Evolutionary conservation across 371 early-diverging fungal genomes (phyloP).

Genomic region (Funneliformis caledonium): DNA sequence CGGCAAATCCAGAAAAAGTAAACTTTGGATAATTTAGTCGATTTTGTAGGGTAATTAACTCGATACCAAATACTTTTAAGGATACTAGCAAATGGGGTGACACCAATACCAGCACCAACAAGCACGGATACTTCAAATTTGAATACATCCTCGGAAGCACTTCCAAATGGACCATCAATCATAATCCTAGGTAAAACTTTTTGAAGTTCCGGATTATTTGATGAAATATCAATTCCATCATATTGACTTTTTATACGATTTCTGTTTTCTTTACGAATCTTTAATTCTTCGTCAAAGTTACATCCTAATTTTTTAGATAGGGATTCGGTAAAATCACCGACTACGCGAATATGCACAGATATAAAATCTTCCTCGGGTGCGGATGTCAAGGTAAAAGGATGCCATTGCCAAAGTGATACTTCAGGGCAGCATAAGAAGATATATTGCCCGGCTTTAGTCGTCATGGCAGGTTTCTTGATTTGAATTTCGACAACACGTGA

Average conservation of each 20-base stretch:
- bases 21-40: constrained; percentile 71
- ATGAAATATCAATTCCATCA: constrained; percentile 36
- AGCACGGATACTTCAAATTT: constrained; percentile 80
- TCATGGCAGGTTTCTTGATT: constrained; percentile 64
- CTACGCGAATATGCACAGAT: constrained; percentile 79
- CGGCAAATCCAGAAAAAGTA: constrained; percentile 90
- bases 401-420: constrained; percentile 74
- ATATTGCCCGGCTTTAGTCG: constrained; percentile 72
- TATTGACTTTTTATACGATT: constrained; percentile 29
- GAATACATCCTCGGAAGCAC: constrained; percentile 87
- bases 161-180: constrained; percentile 90
- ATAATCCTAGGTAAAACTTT: constrained; percentile 64
- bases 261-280: constrained; percentile 42
- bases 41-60: constrained; percentile 52
- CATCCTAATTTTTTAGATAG: constrained; percentile 71
- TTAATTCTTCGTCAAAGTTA: constrained; percentile 56
- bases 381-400: constrained; percentile 88
- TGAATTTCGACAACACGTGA: constrained; percentile 73
- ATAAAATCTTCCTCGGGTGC: constrained; percentile 81
- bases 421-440: constrained; percentile 69
- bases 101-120: constrained; percentile 85
- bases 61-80: constrained; percentile 56
- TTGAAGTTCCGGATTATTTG: constrained; percentile 40
- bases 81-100: constrained; percentile 57
- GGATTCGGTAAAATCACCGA: constrained; percentile 81